These are phyloP conservation scores for Capronia coronata DNA, from an alignment of 2,329 filamentous ascomycete species.

Conservation along the genomic window DNA sequence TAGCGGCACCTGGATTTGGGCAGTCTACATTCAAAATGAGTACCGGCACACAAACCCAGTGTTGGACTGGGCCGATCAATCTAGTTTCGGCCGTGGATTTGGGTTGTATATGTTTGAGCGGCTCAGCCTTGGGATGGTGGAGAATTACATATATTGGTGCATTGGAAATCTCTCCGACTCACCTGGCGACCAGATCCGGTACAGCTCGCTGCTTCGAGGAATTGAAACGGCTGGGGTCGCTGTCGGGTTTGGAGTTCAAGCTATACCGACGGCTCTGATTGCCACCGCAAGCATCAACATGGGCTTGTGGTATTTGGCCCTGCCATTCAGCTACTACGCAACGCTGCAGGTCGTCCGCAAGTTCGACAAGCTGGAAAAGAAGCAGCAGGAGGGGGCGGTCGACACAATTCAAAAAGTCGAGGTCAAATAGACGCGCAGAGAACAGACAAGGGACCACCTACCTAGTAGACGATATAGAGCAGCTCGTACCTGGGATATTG, in stretches of 20 bases:
- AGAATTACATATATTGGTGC: conserved; percentile 46
- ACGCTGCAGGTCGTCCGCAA: conserved; percentile 40
- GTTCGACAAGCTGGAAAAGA: conserved; percentile 33
- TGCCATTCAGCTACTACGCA: conserved; percentile 43
- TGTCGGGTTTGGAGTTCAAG: conserved; percentile 42
- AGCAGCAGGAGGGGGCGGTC: not conserved
- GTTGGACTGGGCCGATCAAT: conserved; percentile 41
- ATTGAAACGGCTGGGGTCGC: conserved; percentile 41
- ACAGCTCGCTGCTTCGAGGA: conserved; percentile 40
- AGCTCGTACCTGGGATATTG: too few species aligned
- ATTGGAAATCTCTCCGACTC: conserved; percentile 43
- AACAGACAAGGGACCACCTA: too few species aligned
- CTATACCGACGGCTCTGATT: conserved; percentile 40
- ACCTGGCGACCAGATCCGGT: conserved; percentile 41
- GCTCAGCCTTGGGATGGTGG: conserved; percentile 37
- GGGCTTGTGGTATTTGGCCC: conserved; percentile 38
- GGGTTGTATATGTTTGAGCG: conserved; percentile 41
- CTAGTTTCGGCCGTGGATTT: conserved; percentile 39
- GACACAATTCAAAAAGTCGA: not conserved
- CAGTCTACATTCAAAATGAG: conserved; percentile 43
- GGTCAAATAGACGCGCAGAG: too few species aligned
- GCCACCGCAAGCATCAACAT: conserved; percentile 42
- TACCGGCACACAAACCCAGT: conserved; percentile 40
- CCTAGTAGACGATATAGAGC: too few species aligned
- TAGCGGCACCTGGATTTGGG: conserved; percentile 40